Conservation (phyloP, 2,329 filamentous ascomycete genomes). For the Capronia coronata region DNA sequence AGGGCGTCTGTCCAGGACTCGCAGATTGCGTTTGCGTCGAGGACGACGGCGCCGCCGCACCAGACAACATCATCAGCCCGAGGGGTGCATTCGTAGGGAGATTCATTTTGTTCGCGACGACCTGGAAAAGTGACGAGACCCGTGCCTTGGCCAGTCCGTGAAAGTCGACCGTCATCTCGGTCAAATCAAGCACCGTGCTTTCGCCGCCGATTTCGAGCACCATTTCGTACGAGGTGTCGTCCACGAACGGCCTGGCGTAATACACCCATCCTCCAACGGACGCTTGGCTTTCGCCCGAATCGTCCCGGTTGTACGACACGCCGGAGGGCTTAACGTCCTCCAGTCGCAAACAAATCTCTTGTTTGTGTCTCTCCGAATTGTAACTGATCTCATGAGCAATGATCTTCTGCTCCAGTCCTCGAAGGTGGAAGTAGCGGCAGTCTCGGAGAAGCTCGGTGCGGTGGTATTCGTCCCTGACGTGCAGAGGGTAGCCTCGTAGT, state of each 20-base stretch:
- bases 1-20: conserved; percentile 61
- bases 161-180: conserved; percentile 60
- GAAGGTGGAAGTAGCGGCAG: conserved; percentile 88
- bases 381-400: conserved; percentile 69
- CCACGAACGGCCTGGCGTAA: conserved; percentile 81
- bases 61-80: conserved; percentile 58
- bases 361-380: conserved; percentile 61
- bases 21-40: too few relatives aligned
- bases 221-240: conserved; percentile 65
- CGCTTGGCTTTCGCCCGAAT: conserved; percentile 15
- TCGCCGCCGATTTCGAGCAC: conserved; percentile 70
- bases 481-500: conserved; percentile 73
- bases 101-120: conserved; percentile 74
- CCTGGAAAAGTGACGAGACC: conserved; percentile 66
- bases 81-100: conserved; percentile 54
- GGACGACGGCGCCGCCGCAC: conserved; percentile 54
- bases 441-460: conserved; percentile 72
- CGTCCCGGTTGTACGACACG: conserved; percentile 57
- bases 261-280: conserved; percentile 53
- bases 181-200: conserved; percentile 52
- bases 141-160: conserved; percentile 63
- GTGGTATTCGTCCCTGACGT: conserved; percentile 69
- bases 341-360: conserved; percentile 72
- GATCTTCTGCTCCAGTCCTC: conserved; percentile 80
- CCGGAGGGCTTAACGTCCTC: conserved; percentile 88